Evolutionary conservation across 345 rosid genomes (phyloP).

Genomic region (Erucastrum elatum): DNA sequence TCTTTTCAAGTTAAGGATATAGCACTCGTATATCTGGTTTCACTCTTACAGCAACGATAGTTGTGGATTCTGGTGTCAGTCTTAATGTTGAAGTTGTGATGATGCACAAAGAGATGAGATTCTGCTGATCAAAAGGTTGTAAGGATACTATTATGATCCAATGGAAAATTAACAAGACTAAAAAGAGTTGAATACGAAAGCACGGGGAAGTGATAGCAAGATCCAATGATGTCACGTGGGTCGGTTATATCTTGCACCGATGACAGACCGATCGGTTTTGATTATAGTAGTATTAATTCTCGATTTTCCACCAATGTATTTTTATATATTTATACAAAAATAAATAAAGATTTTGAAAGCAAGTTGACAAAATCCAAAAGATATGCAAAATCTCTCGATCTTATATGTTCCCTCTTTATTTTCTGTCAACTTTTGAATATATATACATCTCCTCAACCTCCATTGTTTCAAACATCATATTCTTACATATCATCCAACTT

Average conservation of each 20-base stretch:
- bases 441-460: slow-evolving; percentile 2
- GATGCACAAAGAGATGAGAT: not conserved
- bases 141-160: not conserved
- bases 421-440: not conserved
- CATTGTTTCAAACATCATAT: slow-evolving; percentile 17
- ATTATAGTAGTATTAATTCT: not conserved
- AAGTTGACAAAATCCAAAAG: slow-evolving; percentile 32
- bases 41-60: not conserved
- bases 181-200: not conserved
- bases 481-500: not conserved
- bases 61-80: not conserved
- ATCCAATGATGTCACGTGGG: not conserved
- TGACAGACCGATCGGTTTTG: slow-evolving; percentile 8
- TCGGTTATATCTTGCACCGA: not conserved
- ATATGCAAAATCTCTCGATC: slow-evolving; percentile 39
- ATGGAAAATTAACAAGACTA: not conserved
- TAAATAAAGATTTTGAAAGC: slow-evolving; percentile 18
- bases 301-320: not conserved
- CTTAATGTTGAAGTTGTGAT: not conserved
- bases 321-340: not conserved
- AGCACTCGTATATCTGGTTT: not conserved
- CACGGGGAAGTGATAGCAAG: not conserved
- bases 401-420: slow-evolving; percentile 31
- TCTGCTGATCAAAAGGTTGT: not conserved
- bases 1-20: not conserved